phyloP scores from a whole-genome alignment of 2,329 filamentous ascomycete species.

The Talaromyces rugulosus region DNA sequence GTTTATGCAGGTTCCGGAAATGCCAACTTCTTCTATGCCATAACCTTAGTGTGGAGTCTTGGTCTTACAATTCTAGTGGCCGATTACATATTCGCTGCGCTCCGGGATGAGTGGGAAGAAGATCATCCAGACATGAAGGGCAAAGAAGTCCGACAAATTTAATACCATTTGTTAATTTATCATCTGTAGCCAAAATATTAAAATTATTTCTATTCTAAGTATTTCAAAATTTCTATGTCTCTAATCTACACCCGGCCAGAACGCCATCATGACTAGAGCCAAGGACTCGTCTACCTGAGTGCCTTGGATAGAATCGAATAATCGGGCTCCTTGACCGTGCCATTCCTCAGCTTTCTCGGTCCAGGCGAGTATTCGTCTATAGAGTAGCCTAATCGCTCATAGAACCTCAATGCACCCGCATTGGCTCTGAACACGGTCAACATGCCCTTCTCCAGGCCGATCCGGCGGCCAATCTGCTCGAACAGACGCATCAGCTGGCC shows the following conservation, averaged over 20 bases:
- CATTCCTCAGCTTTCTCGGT: conserved; percentile 46
- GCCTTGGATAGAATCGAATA: conserved; percentile 52
- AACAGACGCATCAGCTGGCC: conserved; percentile 46
- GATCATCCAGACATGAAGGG: conserved; percentile 86
- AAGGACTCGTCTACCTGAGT: conserved; percentile 17
- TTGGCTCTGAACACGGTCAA: conserved; percentile 58
- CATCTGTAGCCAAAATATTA: neutral
- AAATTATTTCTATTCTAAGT: neutral
- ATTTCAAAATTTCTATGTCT: neutral
- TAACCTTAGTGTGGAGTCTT: conserved; percentile 96
- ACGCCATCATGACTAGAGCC: neutral
- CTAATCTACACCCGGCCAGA: conserved; percentile 1
- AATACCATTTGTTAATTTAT: conserved; percentile 19
- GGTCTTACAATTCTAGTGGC: conserved; percentile 82
- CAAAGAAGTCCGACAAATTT: conserved; percentile 83
- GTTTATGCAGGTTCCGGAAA: conserved; percentile 97
- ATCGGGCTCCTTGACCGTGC: conserved; percentile 46
- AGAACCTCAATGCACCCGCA: conserved; percentile 43
- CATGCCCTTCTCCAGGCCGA: conserved; percentile 54
- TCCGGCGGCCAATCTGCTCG: conserved; percentile 43
- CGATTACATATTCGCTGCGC: conserved; percentile 80
- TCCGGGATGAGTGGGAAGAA: conserved; percentile 91
- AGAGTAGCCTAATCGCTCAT: conserved; percentile 47
- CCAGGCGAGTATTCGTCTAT: conserved; percentile 52
- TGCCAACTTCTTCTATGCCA: conserved; percentile 99